Conservation (phyloP, 2,329 filamentous ascomycete species). For the Talaromyces islandicus region DNA sequence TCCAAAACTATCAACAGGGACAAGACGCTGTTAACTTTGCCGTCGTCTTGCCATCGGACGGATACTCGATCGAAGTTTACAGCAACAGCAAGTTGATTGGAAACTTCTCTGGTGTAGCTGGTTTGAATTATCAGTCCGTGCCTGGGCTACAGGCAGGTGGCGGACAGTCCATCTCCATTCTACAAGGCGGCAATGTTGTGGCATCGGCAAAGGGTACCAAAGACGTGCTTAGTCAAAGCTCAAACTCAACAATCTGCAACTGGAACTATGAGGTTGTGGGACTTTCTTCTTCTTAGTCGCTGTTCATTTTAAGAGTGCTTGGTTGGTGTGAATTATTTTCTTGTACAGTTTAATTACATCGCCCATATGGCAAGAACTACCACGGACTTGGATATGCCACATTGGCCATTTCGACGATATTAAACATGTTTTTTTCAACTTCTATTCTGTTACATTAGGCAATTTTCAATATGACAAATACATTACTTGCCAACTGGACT, state of each 20-base stretch:
- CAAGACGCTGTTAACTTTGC: constrained; percentile 5
- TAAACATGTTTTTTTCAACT: background rate
- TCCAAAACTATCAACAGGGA: constrained; percentile 5
- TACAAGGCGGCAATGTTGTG: constrained; percentile 1
- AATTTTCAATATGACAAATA: background rate
- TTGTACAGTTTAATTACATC: background rate
- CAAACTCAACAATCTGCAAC: constrained; percentile 2
- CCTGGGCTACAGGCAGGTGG: constrained; percentile 4
- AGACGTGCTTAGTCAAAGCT: background rate
- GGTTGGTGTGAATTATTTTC: background rate
- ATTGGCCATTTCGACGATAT: background rate
- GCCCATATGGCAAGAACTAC: no score
- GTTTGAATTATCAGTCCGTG: constrained; percentile 8
- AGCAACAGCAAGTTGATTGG: constrained; percentile 2
- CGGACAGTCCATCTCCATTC: background rate
- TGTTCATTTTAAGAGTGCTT: background rate
- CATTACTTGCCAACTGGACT: background rate
- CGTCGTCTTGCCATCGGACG: background rate
- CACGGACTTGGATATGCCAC: no score
- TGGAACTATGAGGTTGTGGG: constrained; percentile 11
- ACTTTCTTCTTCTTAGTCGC: background rate
- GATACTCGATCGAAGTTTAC: constrained; percentile 7
- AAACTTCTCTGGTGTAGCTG: background rate
- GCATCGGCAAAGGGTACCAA: constrained; percentile 4
- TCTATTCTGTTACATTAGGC: background rate